Base-by-base conservation (phyloP, 2,329 filamentous ascomycete species). In the Penicillium sp. region DNA sequence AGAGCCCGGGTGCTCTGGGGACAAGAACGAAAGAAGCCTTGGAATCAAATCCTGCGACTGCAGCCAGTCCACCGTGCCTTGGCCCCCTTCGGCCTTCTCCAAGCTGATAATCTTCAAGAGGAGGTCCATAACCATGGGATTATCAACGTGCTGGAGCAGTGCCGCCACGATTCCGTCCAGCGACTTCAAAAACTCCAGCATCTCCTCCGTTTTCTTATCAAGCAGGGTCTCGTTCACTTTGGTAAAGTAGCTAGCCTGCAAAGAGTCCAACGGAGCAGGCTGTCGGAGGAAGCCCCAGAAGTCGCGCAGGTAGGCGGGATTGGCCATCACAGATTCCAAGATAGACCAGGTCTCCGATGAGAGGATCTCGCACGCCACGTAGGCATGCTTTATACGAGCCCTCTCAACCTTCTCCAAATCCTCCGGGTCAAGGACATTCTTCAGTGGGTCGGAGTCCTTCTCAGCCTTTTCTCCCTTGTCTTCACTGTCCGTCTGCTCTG, bases 181-280 rank as follows among this genome's bases (percentile, higher is more conserved):
- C 2, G 87, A 89, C 74, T 92, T 96, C 76, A 99, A 87, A 61
- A 99, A 87, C 18, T 89, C 87, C 66, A 98, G 82, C 94, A 98
- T 99, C 64, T 97, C 94, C 71, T 96, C 91, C 6, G 96, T 97
- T 83, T 98, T 98, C 79, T 95, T 96, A 75, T 98, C 95, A 56
- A 99, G 89, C 19, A 99, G 80, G n/a, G 92, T 90, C 79, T 99
- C 95, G 76, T 98, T 98, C 72, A 99, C 93, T 74, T 98, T 99
- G 56, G 94, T 97, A 74, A 99, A 99, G 75, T 99, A 99, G 71
- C 93, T 93, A 18, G 95, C 94, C 77, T 98, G 94, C 6, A 97
- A 84, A 39, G 94, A 90, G 74, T 98, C 94, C 56, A 99, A 84
- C 2, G 94, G 91, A 11, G 91, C 85, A n/a, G 91, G 85, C 56